phyloP scores from a whole-genome alignment of 805 yeast genomes.

The Yarrowia sp. region DNA sequence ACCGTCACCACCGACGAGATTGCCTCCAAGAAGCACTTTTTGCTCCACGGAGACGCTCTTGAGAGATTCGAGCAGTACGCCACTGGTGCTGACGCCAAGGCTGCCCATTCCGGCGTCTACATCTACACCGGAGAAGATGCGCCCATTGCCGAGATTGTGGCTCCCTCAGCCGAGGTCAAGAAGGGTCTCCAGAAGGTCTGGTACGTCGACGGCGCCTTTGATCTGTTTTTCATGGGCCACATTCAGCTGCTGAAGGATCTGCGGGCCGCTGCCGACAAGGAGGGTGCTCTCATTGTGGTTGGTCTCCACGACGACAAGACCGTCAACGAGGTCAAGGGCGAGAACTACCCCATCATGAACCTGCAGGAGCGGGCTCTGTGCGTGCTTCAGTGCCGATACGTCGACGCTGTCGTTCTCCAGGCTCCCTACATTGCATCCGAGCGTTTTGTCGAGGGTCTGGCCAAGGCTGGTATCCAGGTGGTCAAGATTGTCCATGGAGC shows the following conservation, averaged over 20 bases:
- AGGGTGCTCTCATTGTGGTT: slow-evolving; percentile 61
- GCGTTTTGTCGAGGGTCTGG: slow-evolving; percentile 53
- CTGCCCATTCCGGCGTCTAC: slow-evolving; percentile 65
- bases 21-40: slow-evolving; percentile 41
- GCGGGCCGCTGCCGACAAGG: slow-evolving; percentile 51
- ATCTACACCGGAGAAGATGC: slow-evolving; percentile 49
- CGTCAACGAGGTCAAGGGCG: slow-evolving; percentile 64
- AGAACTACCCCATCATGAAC: slow-evolving; percentile 84
- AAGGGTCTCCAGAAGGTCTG: slow-evolving; percentile 47
- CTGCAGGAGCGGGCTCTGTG: slow-evolving; percentile 83
- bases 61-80: slow-evolving; percentile 63
- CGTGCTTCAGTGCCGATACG: slow-evolving; percentile 84
- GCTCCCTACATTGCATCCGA: slow-evolving; percentile 64
- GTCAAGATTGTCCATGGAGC: slow-evolving; percentile 65
- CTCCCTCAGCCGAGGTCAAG: slow-evolving; percentile 29
- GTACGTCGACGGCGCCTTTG: slow-evolving; percentile 86
- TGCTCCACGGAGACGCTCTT: slow-evolving; percentile 52
- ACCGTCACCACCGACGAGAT: slow-evolving; percentile 44
- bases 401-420: slow-evolving; percentile 77
- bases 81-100: slow-evolving; percentile 65
- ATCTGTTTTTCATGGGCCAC: slow-evolving; percentile 92
- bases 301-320: slow-evolving; percentile 70
- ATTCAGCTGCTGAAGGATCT: slow-evolving; percentile 70
- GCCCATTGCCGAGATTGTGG: slow-evolving; percentile 23
- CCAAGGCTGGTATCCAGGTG: slow-evolving; percentile 50